Base-by-base conservation (phyloP, 352 stramenopile genomes). In the Phytophthora megakarya region DNA sequence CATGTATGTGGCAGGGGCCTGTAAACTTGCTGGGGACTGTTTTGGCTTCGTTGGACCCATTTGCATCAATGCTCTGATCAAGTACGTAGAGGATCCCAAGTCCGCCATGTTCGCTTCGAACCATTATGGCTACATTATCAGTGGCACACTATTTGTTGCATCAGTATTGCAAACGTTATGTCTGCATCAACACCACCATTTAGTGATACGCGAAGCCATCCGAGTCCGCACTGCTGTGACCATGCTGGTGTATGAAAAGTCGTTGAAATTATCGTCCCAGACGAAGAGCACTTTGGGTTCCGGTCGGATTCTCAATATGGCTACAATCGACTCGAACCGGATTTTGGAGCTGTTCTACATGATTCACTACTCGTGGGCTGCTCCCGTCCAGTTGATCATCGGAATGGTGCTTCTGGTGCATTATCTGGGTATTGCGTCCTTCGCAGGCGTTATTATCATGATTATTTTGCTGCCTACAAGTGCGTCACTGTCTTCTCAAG, bases 291-390 rank as follows among this genome's bases (percentile, higher is more conserved):
- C 57, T 1, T 38, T 87, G 8, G 77, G 78, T 21, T 78, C 86
- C 0, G 92, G 93, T 6, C 78, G 94, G 57, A 97, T 98, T 47
- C 78, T 96, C 1, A 98, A 98, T 60, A 78, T 99, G n/a, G 95
- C 97, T 61, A 97, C 89, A 19, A 94, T 96, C 59, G 97, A 99
- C 70, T 76, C 90, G 0, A 88, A 96, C 58, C 81, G 88, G 12
- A 77, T 99, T 38, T 90, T 98, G 42, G 88, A 98, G 53, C 59
- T 90, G 5, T 83, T 88, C 40, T 86, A 86, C 47, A 51, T 66
- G 12, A 65, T 88, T 28, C 80, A 92, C 51, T 84, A 89, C 53
- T 69, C 71, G 8, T 91, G 82, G 80, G 78, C 84, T 0, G 76
- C 82, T 15, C 78, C 80, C 7, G 18, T 91, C 8, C 82, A 90